Percentiles rank a stretch among this genome's conserved stretches.
phyloP scores from a whole-genome alignment of 192 early-diverging fungal species.

The Coemansia sp. region DNA sequence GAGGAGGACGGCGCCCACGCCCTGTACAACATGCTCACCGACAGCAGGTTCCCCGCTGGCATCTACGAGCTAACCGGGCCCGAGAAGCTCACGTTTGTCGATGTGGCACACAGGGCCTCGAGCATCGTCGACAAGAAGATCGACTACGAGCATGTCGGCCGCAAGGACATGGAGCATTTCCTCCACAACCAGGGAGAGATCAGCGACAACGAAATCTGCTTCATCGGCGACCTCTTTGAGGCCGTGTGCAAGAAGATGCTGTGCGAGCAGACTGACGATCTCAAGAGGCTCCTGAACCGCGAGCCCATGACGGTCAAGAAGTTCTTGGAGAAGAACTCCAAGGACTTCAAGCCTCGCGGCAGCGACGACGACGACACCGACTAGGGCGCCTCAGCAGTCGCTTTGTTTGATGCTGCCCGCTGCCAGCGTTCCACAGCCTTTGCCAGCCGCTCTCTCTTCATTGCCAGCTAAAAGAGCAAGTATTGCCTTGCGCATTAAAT shows the following conservation, averaged over 20 bases:
- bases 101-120: constrained; percentile 25
- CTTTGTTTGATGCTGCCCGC: neutral
- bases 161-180: constrained; percentile 32
- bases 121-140: constrained; percentile 31
- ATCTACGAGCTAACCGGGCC: constrained; percentile 47
- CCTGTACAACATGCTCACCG: constrained; percentile 46
- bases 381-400: neutral
- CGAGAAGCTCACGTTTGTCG: constrained; percentile 21
- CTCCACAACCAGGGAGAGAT: constrained; percentile 25
- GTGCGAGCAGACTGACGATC: constrained; percentile 28
- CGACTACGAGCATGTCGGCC: constrained; percentile 26
- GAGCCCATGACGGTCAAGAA: constrained; percentile 38
- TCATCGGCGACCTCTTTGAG: constrained; percentile 40
- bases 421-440: neutral
- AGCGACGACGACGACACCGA: neutral
- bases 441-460: neutral
- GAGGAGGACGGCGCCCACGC: constrained; percentile 28
- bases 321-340: constrained; percentile 44
- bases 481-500: neutral
- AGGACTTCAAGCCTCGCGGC: constrained; percentile 44
- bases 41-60: constrained; percentile 33
- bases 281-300: constrained; percentile 40
- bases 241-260: constrained; percentile 31
- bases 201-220: constrained; percentile 22
- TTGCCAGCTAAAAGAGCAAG: neutral